A percentile compares a stretch with the other conserved stretches of the same genome.
Conservation (phyloP, 1,284 basidiomycete species). For the Tilletiaria anomala region DNA sequence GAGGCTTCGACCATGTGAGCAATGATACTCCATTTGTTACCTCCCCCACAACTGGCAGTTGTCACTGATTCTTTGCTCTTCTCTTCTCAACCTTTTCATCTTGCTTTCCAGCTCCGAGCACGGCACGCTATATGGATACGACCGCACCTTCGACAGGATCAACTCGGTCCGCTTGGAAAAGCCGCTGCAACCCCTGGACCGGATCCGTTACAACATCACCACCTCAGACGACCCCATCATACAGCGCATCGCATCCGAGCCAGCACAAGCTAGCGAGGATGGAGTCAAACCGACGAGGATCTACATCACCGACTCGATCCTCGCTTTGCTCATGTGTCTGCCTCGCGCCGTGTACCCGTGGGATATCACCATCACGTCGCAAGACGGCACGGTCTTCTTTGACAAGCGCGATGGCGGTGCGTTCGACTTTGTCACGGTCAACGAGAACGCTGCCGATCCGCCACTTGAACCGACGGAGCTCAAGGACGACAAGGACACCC, state of each 20-base stretch:
- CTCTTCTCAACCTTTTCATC: too few species aligned
- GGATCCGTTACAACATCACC: constrained; percentile 91
- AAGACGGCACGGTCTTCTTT: constrained; percentile 80
- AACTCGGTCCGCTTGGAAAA: constrained; percentile 74
- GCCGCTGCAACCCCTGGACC: constrained; percentile 78
- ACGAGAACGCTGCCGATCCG: constrained; percentile 94
- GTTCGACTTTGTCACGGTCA: constrained; percentile 92
- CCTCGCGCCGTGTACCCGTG: constrained; percentile 92
- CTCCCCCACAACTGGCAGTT: too few species aligned
- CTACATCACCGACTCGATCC: constrained; percentile 89
- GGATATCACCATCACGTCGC: constrained; percentile 89
- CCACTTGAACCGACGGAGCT: constrained; percentile 69
- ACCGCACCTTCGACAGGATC: constrained; percentile 88
- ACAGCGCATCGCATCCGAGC: constrained; percentile 16
- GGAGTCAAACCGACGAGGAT: constrained; percentile 48
- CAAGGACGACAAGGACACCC: constrained; percentile 44
- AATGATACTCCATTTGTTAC: too few species aligned
- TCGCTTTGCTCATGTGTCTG: constrained; percentile 92
- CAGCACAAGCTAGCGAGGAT: neutral
- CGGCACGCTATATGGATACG: constrained; percentile 82
- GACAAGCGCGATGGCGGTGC: constrained; percentile 90
- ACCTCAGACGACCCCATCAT: constrained; percentile 79
- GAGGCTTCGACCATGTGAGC: constrained; percentile 3
- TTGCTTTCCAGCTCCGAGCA: too few species aligned
- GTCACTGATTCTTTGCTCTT: too few species aligned